These are phyloP conservation scores for Fusarium floridanum DNA, from an alignment of 2,329 filamentous ascomycete species.

Conservation along the genomic window DNA sequence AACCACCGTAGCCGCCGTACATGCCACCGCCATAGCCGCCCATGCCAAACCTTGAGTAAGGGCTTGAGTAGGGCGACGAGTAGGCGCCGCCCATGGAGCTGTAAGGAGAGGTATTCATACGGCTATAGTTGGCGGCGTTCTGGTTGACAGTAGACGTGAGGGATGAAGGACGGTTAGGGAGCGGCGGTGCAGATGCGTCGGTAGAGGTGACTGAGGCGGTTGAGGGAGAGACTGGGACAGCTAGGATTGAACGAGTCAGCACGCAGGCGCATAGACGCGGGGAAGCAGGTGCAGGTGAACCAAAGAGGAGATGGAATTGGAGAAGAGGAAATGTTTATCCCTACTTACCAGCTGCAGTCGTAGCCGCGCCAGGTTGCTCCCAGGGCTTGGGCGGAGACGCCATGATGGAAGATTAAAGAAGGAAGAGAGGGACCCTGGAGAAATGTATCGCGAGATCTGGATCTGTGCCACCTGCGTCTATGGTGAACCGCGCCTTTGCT, in stretches of 20 bases:
- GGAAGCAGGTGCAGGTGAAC: neutral
- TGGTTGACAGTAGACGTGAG: constrained; percentile 86
- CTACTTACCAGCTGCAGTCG: constrained; percentile 61
- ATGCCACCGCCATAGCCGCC: constrained; percentile 29
- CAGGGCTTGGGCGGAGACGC: constrained; percentile 96
- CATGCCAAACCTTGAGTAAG: constrained; percentile 59
- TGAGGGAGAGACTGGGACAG: constrained; percentile 58
- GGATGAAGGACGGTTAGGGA: constrained; percentile 85
- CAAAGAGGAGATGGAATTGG: constrained; percentile 7
- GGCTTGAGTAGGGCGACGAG: constrained; percentile 56
- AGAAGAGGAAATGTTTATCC: constrained; percentile 22
- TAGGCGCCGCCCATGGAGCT: constrained; percentile 60
- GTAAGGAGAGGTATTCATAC: constrained; percentile 67
- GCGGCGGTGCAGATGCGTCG: constrained; percentile 67
- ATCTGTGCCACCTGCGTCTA: constrained; percentile 6
- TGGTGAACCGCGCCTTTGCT: constrained; percentile 11
- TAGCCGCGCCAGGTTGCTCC: constrained; percentile 81
- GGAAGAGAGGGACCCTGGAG: constrained; percentile 11
- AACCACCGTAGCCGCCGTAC: constrained; percentile 52
- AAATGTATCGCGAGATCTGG: constrained; percentile 21
- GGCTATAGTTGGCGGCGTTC: constrained; percentile 86
- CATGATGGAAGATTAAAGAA: constrained; percentile 55
- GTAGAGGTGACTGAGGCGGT: constrained; percentile 55
- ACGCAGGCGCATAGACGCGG: constrained; percentile 42
- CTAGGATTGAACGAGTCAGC: constrained; percentile 36